Evolutionary conservation across 1,139 yeast genomes (phyloP).

Genomic region (Geotrichum cucujoidarum): DNA sequence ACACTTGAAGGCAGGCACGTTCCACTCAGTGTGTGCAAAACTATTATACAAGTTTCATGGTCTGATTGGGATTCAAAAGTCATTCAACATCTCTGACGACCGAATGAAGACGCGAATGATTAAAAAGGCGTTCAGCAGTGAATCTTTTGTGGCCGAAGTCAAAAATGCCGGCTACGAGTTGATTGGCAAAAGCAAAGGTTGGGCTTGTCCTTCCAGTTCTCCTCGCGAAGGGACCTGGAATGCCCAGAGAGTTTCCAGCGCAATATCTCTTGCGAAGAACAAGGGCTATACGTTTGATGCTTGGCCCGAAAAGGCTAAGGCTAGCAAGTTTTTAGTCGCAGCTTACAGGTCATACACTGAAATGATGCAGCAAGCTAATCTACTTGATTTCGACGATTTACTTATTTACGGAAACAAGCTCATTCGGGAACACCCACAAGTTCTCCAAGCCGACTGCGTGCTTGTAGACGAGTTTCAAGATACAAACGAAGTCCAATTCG

Average conservation of each 20-base stretch:
- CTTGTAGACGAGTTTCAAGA: slow-evolving; percentile 95
- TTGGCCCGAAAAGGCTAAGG: slow-evolving; percentile 6
- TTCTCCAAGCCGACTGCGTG: slow-evolving; percentile 51
- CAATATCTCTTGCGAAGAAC: slow-evolving; percentile 6
- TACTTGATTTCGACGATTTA: slow-evolving; percentile 55
- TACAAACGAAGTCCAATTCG: slow-evolving; percentile 71
- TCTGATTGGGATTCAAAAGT: slow-evolving; percentile 42
- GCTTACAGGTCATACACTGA: slow-evolving; percentile 9
- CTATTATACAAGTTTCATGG: slow-evolving; percentile 56
- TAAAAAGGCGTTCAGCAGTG: slow-evolving; percentile 23
- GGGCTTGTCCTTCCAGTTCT: background rate
- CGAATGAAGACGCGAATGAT: slow-evolving; percentile 53
- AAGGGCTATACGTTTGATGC: slow-evolving; percentile 6
- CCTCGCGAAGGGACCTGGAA: background rate
- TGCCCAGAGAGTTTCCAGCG: background rate
- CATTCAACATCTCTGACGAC: slow-evolving; percentile 58
- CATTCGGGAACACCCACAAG: slow-evolving; percentile 41
- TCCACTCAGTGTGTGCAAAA: slow-evolving; percentile 71
- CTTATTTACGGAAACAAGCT: slow-evolving; percentile 52
- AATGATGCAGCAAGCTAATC: slow-evolving; percentile 6
- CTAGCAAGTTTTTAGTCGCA: background rate
- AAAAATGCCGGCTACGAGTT: background rate
- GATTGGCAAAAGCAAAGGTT: background rate
- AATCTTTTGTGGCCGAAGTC: background rate
- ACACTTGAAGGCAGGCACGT: slow-evolving; percentile 68